Evolutionary conservation across 495 filamentous ascomycete species (phyloP).

Genomic region (Neurospora cerealis): DNA sequence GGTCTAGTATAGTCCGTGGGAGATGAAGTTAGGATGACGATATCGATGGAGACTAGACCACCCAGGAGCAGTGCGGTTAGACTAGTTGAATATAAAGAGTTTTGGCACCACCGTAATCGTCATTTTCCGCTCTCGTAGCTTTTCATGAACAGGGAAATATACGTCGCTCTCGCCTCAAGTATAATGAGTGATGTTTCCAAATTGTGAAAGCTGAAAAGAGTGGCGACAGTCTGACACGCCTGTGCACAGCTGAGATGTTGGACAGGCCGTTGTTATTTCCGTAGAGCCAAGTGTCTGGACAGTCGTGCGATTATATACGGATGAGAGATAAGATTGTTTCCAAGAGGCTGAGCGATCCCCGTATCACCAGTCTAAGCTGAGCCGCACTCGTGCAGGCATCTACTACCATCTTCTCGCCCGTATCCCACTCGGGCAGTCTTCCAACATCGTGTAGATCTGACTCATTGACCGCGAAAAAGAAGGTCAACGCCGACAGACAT

Average conservation of each 20-base stretch:
- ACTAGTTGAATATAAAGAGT: background rate
- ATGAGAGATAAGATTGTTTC: background rate
- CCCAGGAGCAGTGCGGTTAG: background rate
- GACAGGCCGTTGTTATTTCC: background rate
- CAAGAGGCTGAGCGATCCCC: background rate
- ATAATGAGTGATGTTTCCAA: background rate
- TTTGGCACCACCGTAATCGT: background rate
- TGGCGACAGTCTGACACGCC: background rate
- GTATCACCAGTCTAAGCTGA: background rate
- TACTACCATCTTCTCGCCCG: background rate
- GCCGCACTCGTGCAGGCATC: background rate
- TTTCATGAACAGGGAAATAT: background rate
- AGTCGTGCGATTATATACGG: background rate
- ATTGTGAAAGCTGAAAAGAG: background rate
- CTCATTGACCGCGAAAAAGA: background rate
- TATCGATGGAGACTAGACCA: background rate
- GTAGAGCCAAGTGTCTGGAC: background rate
- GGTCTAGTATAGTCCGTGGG: background rate
- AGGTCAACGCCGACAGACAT: background rate
- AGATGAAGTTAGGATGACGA: background rate
- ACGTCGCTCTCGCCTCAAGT: background rate
- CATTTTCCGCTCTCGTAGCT: background rate
- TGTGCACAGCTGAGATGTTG: background rate
- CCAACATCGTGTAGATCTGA: background rate
- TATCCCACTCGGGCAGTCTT: background rate